Percentiles rank a stretch among this genome's conserved stretches.
Conservation (phyloP, 352 stramenopile genomes). For the Globisporangium nodosum region DNA sequence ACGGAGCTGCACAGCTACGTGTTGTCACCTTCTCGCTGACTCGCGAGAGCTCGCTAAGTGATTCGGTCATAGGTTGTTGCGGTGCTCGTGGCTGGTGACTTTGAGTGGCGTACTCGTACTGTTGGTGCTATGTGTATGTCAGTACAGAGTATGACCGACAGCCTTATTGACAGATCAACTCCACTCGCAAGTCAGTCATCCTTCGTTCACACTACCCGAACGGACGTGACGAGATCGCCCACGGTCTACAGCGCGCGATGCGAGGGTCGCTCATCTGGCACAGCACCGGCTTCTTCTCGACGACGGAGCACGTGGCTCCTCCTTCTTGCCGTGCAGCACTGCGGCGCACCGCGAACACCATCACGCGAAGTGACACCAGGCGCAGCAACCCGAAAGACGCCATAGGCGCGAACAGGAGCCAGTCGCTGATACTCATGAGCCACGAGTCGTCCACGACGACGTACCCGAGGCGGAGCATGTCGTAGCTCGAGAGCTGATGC, state of each 20-base stretch:
- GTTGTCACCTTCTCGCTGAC: too few species aligned
- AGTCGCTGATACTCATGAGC: constrained; percentile 25
- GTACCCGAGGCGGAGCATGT: constrained; percentile 31
- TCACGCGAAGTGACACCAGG: constrained; percentile 26
- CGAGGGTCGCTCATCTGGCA: constrained; percentile 24
- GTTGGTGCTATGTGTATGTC: too few species aligned
- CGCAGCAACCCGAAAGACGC: constrained; percentile 16
- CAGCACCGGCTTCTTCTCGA: constrained; percentile 18
- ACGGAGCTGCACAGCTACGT: too few species aligned
- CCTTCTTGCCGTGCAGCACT: constrained; percentile 1
- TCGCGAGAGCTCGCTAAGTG: too few species aligned
- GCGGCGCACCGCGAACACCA: constrained; percentile 13
- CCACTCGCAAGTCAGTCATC: too few species aligned
- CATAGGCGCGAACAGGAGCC: constrained; percentile 21
- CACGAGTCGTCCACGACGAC: constrained; percentile 23
- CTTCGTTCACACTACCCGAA: constrained; percentile 8
- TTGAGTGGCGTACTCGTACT: too few species aligned
- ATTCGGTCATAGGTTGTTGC: too few species aligned
- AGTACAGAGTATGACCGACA: too few species aligned
- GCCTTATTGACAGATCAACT: too few species aligned
- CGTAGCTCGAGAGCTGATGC: constrained; percentile 23
- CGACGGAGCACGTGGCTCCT: constrained; percentile 7
- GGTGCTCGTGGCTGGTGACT: too few species aligned
- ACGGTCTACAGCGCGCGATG: constrained; percentile 16
- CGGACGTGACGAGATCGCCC: constrained; percentile 22